Percentiles rank a stretch among this genome's conserved stretches.
Conservation (phyloP, 169 alveolate genomes). For the Eimeria sp. region DNA sequence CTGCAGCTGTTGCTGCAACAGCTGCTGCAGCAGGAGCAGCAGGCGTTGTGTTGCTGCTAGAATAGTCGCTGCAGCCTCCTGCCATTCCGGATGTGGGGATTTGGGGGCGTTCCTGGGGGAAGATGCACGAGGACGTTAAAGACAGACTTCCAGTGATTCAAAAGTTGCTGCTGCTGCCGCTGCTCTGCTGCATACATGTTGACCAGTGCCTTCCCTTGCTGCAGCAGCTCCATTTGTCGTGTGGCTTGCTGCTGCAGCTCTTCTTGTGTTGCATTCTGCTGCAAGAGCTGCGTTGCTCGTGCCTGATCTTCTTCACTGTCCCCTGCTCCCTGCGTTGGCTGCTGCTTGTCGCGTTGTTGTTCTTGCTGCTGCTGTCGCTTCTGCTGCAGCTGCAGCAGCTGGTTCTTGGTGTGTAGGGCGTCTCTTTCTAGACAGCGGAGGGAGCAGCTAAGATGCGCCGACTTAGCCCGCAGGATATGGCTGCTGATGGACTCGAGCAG, state of each 20-base stretch:
- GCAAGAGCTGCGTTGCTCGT: background rate
- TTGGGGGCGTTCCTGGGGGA: constrained; percentile 51
- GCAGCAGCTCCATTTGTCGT: constrained; percentile 51
- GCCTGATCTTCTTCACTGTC: background rate
- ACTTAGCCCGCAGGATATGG: background rate
- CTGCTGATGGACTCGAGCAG: background rate
- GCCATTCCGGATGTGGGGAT: constrained; percentile 57
- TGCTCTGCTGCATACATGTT: constrained; percentile 20
- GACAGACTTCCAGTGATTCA: constrained; percentile 18
- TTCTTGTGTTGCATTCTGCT: constrained; percentile 11
- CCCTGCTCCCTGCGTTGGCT: background rate
- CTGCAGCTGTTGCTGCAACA: too few species aligned
- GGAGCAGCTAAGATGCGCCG: constrained; percentile 10
- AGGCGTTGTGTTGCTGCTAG: background rate
- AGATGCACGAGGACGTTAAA: constrained; percentile 39
- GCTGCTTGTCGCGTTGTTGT: background rate
- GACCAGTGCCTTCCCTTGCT: constrained; percentile 32
- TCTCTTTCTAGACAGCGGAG: constrained; percentile 35
- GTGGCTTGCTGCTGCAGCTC: constrained; percentile 67
- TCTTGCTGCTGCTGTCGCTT: constrained; percentile 9
- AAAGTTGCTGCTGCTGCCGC: constrained; percentile 49
- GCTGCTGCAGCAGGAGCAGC: too few species aligned
- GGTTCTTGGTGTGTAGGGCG: too few species aligned
- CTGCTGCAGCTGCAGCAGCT: too few species aligned
- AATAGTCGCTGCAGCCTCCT: constrained; percentile 33